Conservation (phyloP, 306 rosid species). For the Geum urbanum region DNA sequence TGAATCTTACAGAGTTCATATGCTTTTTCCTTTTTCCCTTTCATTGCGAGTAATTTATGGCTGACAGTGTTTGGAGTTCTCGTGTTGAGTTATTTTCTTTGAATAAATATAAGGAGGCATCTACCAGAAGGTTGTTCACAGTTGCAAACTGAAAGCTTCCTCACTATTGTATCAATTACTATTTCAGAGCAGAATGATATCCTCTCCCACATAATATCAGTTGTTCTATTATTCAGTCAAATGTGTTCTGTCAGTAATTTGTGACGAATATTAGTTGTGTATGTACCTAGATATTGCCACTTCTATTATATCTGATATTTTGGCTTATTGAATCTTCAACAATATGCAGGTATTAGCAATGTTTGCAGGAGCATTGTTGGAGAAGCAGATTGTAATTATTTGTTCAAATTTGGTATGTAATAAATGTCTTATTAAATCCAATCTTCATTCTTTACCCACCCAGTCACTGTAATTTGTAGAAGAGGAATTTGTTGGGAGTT, state of each 20-base stretch:
- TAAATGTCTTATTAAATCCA: slow-evolving; percentile 8
- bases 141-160: background rate
- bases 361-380: slow-evolving; percentile 88
- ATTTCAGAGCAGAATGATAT: background rate
- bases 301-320: slow-evolving; percentile 8
- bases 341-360: slow-evolving; percentile 65
- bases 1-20: background rate
- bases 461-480: too few relatives aligned
- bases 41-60: slow-evolving; percentile 2
- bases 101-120: background rate
- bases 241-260: background rate
- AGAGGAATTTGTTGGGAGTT: too few relatives aligned
- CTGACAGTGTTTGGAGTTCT: background rate
- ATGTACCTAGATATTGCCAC: background rate
- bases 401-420: slow-evolving; percentile 86
- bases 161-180: background rate
- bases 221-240: background rate
- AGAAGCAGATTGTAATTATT: slow-evolving; percentile 80
- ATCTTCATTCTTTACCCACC: too few relatives aligned
- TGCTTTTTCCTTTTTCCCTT: background rate
- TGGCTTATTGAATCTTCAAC: slow-evolving; percentile 23
- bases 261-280: background rate
- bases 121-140: background rate
- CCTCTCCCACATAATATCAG: background rate
- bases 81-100: background rate